phyloP scores from a whole-genome alignment of 257 asterid genomes.

The Vinca minor region DNA sequence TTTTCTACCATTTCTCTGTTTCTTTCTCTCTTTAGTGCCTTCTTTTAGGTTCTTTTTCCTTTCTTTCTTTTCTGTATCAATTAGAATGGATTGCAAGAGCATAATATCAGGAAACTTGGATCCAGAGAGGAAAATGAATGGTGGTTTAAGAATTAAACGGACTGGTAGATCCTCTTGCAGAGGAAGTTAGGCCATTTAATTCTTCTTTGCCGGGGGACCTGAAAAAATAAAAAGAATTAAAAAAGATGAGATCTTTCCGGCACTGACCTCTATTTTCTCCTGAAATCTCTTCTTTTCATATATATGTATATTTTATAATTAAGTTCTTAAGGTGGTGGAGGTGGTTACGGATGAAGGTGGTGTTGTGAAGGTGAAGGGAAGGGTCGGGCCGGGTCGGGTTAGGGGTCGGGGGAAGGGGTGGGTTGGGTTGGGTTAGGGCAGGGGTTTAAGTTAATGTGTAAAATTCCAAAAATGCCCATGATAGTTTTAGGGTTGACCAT shows the following conservation, averaged over 20 bases:
- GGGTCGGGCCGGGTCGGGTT: no score
- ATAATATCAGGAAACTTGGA: constrained; percentile 56
- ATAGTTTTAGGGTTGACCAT: no score
- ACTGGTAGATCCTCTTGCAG: constrained; percentile 99
- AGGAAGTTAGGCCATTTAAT: constrained; percentile 62
- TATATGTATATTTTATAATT: no score
- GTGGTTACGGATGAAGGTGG: no score
- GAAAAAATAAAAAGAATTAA: no score
- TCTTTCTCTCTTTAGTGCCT: constrained; percentile 11
- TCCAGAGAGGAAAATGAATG: constrained; percentile 83
- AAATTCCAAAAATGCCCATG: no score
- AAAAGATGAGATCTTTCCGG: constrained; percentile 17
- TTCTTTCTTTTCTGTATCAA: neutral
- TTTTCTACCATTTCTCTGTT: constrained; percentile 10
- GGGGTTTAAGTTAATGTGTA: no score
- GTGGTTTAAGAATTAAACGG: constrained; percentile 91
- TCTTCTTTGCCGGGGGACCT: constrained; percentile 18
- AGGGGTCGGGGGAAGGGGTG: no score
- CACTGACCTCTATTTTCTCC: constrained; percentile 12
- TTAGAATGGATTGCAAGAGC: constrained; percentile 55
- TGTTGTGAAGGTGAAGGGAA: no score
- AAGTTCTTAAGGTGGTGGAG: no score
- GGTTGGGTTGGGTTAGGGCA: no score
- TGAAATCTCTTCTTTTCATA: constrained; percentile 8
- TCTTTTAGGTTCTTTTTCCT: constrained; percentile 9